A percentile compares a stretch with the other conserved stretches of the same genome.
Evolutionary conservation across 345 rosid genomes (phyloP).

Genomic region (Aurinia saxatilis): DNA sequence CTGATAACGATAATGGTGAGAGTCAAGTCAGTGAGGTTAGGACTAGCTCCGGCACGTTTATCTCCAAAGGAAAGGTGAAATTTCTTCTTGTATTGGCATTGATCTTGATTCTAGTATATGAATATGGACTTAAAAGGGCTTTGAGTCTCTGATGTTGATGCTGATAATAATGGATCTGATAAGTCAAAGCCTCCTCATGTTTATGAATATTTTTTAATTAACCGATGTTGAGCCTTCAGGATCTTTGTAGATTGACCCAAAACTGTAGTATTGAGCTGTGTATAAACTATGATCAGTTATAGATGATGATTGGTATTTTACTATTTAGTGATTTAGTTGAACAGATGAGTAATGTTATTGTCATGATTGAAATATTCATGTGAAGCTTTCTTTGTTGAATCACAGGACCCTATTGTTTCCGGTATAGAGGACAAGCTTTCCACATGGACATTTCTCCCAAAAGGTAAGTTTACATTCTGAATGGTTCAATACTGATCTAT

Average conservation of each 20-base stretch:
- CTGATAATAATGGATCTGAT: slow-evolving; percentile 7
- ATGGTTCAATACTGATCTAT: not conserved
- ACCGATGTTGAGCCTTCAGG: not conserved
- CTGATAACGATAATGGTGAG: slow-evolving; percentile 77
- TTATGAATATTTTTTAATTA: not conserved
- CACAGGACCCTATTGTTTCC: slow-evolving; percentile 77
- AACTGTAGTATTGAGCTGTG: not conserved
- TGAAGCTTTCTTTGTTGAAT: slow-evolving; percentile 8
- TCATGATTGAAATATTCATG: not conserved
- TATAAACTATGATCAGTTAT: not conserved
- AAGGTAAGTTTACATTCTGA: slow-evolving; percentile 41
- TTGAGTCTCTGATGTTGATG: not conserved
- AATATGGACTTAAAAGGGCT: not conserved
- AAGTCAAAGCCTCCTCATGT: not conserved
- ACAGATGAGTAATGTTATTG: not conserved
- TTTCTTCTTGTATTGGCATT: not conserved
- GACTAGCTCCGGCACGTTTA: slow-evolving; percentile 96
- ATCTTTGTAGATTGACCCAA: not conserved
- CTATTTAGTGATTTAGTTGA: not conserved
- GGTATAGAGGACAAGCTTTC: slow-evolving; percentile 93
- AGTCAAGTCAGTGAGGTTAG: slow-evolving; percentile 82
- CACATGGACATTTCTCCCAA: slow-evolving; percentile 95
- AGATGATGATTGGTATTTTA: not conserved
- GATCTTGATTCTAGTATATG: not conserved
- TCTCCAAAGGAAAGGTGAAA: slow-evolving; percentile 72